Evolutionary conservation across 1,284 basidiomycete species (phyloP).

Genomic region (Rhodotorula sp.): DNA sequence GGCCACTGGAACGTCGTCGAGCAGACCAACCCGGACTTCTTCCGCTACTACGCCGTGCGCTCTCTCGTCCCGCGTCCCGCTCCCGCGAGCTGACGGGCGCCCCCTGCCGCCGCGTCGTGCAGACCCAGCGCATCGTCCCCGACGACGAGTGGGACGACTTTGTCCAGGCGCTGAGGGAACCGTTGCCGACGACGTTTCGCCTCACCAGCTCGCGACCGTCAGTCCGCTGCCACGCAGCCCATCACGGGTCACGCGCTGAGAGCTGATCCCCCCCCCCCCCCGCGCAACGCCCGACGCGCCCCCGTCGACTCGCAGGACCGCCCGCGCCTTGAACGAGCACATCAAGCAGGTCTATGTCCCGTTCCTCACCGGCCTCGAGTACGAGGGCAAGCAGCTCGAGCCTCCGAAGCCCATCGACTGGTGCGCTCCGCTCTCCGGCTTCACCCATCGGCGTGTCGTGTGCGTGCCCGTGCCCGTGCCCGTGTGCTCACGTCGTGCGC

Average conservation of each 20-base stretch:
- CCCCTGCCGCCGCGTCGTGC: no score
- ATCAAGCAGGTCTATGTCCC: constrained; percentile 77
- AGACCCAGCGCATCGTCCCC: constrained; percentile 61
- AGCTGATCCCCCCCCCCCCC: no score
- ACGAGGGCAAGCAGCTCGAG: constrained; percentile 70
- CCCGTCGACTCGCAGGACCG: constrained; percentile 60
- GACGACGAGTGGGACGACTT: constrained; percentile 75
- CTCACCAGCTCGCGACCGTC: constrained; percentile 84
- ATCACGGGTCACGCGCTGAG: no score
- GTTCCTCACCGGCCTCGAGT: constrained; percentile 66
- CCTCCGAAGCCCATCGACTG: constrained; percentile 85
- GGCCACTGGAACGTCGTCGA: constrained; percentile 21
- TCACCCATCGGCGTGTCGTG: neutral
- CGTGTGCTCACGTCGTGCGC: no score
- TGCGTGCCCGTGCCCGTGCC: no score
- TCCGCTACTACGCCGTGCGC: constrained; percentile 63
- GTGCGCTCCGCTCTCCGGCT: constrained; percentile 44
- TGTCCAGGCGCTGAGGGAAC: constrained; percentile 64
- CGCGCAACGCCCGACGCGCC: no score
- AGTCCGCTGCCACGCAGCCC: no score
- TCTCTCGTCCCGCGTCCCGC: constrained; percentile 20
- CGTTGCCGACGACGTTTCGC: constrained; percentile 91
- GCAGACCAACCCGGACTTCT: constrained; percentile 52
- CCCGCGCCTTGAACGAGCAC: constrained; percentile 66
- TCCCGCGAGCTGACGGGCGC: neutral